phyloP scores from a whole-genome alignment of 2,329 filamentous ascomycete genomes.

The Fusarium pininemorale region DNA sequence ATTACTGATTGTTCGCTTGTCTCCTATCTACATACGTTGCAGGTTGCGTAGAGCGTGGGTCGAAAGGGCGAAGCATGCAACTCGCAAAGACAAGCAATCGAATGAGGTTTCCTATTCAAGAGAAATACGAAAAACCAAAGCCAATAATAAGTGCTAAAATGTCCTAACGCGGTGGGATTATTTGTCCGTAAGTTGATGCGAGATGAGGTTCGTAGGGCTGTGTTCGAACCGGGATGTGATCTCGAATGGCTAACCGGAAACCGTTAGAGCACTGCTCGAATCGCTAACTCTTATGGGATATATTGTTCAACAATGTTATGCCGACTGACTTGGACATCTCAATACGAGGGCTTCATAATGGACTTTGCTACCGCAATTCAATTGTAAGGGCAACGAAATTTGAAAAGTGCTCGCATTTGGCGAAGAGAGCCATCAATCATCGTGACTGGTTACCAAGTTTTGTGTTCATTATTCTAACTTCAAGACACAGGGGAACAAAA shows the following conservation, averaged over 20 bases:
- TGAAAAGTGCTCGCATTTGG: not conserved
- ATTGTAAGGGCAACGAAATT: not conserved
- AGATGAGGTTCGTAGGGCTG: conserved; percentile 28
- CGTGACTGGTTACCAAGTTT: not conserved
- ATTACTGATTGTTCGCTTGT: not conserved
- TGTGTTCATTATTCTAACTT: not conserved
- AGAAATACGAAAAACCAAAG: not conserved
- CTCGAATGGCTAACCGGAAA: conserved; percentile 12
- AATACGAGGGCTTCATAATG: not conserved
- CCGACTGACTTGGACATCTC: not conserved
- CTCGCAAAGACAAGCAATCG: conserved; percentile 10
- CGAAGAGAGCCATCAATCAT: not conserved
- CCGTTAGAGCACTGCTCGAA: conserved; percentile 13
- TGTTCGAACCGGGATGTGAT: conserved; percentile 20
- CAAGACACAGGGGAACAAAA: not conserved
- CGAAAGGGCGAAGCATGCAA: not conserved
- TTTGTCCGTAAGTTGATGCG: conserved; percentile 4
- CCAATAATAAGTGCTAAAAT: conserved; percentile 13
- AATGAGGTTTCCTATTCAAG: conserved; percentile 34
- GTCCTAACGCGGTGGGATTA: conserved; percentile 5
- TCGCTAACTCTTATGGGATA: not conserved
- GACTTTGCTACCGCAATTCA: not conserved
- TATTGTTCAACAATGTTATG: not conserved
- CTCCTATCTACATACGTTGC: not conserved
- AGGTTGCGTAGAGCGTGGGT: not conserved